Base-by-base conservation (phyloP, 495 filamentous ascomycete species). In the Lepraria neglecta region DNA sequence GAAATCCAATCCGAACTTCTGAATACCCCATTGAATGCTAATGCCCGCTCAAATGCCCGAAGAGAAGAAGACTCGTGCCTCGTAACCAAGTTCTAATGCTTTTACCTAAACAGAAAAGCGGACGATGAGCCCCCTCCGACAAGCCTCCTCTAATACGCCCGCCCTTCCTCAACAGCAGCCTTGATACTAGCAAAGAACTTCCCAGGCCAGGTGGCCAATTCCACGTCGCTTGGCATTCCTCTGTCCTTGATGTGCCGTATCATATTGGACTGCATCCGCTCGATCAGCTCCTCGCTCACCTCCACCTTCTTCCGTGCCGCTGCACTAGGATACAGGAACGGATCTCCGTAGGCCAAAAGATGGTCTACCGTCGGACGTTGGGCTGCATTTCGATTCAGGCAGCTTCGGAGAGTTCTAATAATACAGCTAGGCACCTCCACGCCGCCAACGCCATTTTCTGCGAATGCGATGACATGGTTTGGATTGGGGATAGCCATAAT, bases 401-500 rank as follows among this genome's bases (percentile, higher is more conserved):
- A 97, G 4, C 81, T 78, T 65, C 85, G 84, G 71, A 98, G 76
- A 0, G 89, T 95, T 40, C 80, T 72, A 40, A 90, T 74, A 17
- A 97, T 75, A 5, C 84, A 82, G 9, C 80, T 74, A 0, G 94
- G 89, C 1, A 98, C 83, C 5, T 77, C 72, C 3, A 82, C 78
- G 28, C 82, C 88, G 45, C 92, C 91, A 24, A 96, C 75, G 12
- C 90, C 92, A 12, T 77, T 77, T 0, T 81, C 73, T 0, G 89
- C 90, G 70, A 90, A 97, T 47, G 90, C 86, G 72, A 98, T 94
- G 38, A 78, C 75, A 70, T 95, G 84, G 44, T 83, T 80, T 56
- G 87, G 92, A 69, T 97, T 92, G 54, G 92, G 91, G 71, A 98
- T 98, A 17, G 92, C 91, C 76, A 84, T 76, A 61, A 88, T 81